Base-by-base conservation (phyloP, 495 filamentous ascomycete species). In the Lichenothelia convexa region DNA sequence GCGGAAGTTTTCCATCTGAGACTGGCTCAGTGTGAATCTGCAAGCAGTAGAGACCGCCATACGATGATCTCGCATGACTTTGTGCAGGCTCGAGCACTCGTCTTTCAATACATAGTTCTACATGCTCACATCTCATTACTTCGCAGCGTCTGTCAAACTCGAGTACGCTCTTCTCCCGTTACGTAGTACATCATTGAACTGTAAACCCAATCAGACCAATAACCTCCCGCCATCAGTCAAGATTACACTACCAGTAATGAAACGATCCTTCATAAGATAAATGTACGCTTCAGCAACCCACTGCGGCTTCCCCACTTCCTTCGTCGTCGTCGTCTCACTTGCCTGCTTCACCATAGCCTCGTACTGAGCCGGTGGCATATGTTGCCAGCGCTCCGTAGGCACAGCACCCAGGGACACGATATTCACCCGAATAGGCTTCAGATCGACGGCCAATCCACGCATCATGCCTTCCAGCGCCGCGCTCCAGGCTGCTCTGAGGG, bases 271-370 rank as follows among this genome's bases (percentile, higher is more conserved):
- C 70, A 80, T 68, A 5, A 67, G 50, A 49, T 68, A 78, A 29
- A 77, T 26, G 57, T 78, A 80, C 24, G 67, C 62, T 60, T 80
- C 71, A 0, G 68, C 75, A 2, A 70, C 60, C 51, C 77, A 71
- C 46, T 67, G 64, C 8, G 65, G 58, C 42, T 39, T 42, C 0
- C 60, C 76, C 19, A 68, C 43, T 40, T 52, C 46, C 6, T 62
- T 62, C 3, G 63, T 67, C 20, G 65, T 48, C 32, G 45, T 48
- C 37, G 43, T 45, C 27, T 41, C 35, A 34, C 34, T 48, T 3
- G 54, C 38, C 24, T 22, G 29, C 33, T 54, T 49, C 13, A 58
- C 40, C 19, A 58, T 42, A 6, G 30, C 39, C 32, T 60, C 50
- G 37, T 47, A 42, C 30, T 44, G 41, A 6, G 45, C 49, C 35